Conservation (phyloP, 2,329 filamentous ascomycete species). For the Chalaropsis ovoidea region DNA sequence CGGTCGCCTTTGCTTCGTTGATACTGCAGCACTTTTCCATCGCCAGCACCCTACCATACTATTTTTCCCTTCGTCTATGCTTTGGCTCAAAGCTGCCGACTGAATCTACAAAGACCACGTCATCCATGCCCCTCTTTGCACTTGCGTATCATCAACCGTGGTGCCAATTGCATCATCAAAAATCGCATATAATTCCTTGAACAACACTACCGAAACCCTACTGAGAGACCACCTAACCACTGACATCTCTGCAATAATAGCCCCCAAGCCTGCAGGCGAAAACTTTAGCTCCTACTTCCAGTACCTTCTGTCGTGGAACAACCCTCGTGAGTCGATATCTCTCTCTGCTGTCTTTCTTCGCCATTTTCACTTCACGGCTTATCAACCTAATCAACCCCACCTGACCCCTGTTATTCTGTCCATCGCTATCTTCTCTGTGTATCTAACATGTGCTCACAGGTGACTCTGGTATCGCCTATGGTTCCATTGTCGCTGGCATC, state of each 20-base stretch:
- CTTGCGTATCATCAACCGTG: background rate
- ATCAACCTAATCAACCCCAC: constrained; percentile 11
- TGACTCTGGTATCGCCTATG: constrained; percentile 56
- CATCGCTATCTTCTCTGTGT: background rate
- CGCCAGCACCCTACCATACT: background rate
- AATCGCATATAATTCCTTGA: background rate
- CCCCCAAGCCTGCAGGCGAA: constrained; percentile 36
- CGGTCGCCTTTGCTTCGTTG: background rate
- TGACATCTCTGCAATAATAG: constrained; percentile 15
- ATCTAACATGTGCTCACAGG: constrained; percentile 34
- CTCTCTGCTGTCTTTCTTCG: constrained; percentile 5
- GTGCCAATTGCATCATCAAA: background rate
- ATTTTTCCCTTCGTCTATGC: background rate
- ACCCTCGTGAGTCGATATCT: constrained; percentile 45
- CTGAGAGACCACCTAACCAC: background rate
- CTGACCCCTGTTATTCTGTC: constrained; percentile 22
- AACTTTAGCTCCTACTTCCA: constrained; percentile 64
- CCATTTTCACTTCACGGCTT: background rate
- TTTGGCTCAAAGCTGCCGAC: background rate
- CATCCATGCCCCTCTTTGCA: constrained; percentile 20
- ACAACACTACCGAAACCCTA: background rate
- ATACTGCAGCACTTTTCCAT: background rate
- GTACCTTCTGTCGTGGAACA: constrained; percentile 59
- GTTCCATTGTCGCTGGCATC: constrained; percentile 48
- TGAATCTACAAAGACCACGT: constrained; percentile 14